These are phyloP conservation scores for Aspergillus sp. DNA, from an alignment of 2,329 filamentous ascomycete species.

Conservation along the genomic window DNA sequence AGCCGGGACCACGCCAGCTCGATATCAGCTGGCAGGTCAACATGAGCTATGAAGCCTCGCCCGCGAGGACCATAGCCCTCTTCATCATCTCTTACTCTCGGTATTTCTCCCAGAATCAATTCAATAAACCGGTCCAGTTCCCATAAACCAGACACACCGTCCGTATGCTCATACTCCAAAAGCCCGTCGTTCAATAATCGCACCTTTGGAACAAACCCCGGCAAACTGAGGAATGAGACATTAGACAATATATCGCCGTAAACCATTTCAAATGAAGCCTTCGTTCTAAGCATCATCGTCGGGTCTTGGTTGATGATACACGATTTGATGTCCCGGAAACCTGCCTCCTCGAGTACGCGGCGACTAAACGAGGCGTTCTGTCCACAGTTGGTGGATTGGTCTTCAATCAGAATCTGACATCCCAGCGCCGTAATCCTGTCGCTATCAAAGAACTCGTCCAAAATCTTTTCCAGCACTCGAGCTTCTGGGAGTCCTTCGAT, in stretches of 20 bases:
- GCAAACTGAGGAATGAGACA: not conserved
- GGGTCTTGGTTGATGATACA: not conserved
- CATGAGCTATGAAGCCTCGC: not conserved
- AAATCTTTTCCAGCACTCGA: not conserved
- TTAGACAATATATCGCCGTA: not conserved
- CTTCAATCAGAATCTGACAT: not conserved
- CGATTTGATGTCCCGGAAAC: not conserved
- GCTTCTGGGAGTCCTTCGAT: not conserved
- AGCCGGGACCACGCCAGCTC: not conserved
- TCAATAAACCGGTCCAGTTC: not conserved
- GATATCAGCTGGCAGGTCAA: not conserved
- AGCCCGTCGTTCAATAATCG: not conserved
- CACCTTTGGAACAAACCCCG: not conserved
- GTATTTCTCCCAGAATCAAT: not conserved
- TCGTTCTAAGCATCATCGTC: not conserved
- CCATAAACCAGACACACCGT: not conserved
- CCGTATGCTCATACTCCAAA: not conserved
- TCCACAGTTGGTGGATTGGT: not conserved
- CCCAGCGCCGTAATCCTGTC: not conserved
- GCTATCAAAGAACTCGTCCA: not conserved
- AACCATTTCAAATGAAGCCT: not conserved
- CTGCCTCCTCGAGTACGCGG: not conserved
- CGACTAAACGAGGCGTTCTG: not conserved
- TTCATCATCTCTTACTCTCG: not conserved
- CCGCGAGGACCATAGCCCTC: not conserved